Conservation (phyloP, 169 alveolate species). For the Plasmodium billcollinsi region DNA sequence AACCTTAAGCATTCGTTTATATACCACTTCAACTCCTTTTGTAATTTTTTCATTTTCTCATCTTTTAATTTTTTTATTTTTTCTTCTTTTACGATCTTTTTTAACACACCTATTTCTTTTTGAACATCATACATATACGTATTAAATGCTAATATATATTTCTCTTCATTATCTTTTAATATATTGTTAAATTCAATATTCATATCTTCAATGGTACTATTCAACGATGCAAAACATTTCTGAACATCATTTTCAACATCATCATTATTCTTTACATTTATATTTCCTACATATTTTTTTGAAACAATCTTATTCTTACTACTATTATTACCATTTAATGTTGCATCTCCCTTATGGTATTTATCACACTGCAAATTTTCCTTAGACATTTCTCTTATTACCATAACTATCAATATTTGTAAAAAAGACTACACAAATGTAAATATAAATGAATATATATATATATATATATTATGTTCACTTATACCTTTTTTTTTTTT, state of each 20-base stretch:
- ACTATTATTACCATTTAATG: not conserved
- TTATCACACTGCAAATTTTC: conserved; percentile 2
- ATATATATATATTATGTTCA: too few relatives aligned
- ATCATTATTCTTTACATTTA: conserved; percentile 11
- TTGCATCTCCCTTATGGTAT: not conserved
- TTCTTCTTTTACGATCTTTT: conserved; percentile 63
- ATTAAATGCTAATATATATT: conserved; percentile 68
- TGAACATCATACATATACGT: conserved; percentile 76
- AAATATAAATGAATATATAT: not conserved
- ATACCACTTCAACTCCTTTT: conserved; percentile 71
- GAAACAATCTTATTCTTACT: conserved; percentile 10
- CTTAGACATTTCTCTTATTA: conserved; percentile 7
- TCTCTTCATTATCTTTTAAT: conserved; percentile 66
- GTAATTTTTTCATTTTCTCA: conserved; percentile 53
- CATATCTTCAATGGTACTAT: conserved; percentile 65
- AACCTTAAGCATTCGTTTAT: conserved; percentile 66
- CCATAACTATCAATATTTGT: not conserved
- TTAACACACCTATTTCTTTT: conserved; percentile 54
- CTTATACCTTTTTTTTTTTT: too few relatives aligned
- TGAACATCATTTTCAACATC: conserved; percentile 1
- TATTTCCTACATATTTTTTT: not conserved
- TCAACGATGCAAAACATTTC: conserved; percentile 47
- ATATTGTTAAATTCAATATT: conserved; percentile 40
- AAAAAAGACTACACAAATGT: not conserved
- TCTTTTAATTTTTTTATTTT: conserved; percentile 69